Percentiles rank a stretch among this genome's conserved stretches.
phyloP scores from a whole-genome alignment of 164 flowering plant genomes.

The Chimonanthus praecox region DNA sequence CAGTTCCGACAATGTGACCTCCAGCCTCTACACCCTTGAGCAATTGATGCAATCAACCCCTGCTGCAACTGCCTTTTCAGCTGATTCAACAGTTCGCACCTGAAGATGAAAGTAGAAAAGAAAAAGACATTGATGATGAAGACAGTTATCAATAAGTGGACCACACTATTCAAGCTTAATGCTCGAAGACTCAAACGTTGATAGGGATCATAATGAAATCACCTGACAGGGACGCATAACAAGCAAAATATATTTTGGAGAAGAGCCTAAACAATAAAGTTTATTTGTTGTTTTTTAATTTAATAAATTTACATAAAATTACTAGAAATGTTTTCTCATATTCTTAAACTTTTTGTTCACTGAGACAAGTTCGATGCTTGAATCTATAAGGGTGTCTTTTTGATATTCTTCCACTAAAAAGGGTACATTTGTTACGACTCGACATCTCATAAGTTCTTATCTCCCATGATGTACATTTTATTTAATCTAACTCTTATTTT shows the following conservation, averaged over 20 bases:
- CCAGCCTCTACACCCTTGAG: constrained; percentile 29
- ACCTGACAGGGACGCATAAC: no score
- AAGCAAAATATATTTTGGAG: no score
- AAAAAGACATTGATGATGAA: no score
- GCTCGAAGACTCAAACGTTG: no score
- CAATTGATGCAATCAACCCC: constrained; percentile 31
- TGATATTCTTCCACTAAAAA: background rate
- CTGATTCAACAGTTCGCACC: constrained; percentile 25
- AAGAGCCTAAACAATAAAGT: no score
- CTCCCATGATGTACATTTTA: constrained; percentile 11
- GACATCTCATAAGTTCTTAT: background rate
- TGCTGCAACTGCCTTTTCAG: constrained; percentile 27
- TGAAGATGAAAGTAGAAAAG: constrained; percentile 4
- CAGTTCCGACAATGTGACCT: constrained; percentile 24
- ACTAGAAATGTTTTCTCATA: no score
- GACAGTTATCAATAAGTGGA: no score
- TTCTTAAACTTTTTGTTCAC: no score
- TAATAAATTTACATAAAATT: no score
- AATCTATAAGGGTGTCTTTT: background rate
- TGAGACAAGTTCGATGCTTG: constrained; percentile 9
- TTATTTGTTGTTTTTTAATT: no score
- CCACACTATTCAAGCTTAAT: no score
- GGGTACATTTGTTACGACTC: constrained; percentile 10
- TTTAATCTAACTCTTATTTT: constrained; percentile 3
- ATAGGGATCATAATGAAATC: no score